phyloP scores from a whole-genome alignment of 1,139 yeast species.

The Kluyveromyces marxianus region DNA sequence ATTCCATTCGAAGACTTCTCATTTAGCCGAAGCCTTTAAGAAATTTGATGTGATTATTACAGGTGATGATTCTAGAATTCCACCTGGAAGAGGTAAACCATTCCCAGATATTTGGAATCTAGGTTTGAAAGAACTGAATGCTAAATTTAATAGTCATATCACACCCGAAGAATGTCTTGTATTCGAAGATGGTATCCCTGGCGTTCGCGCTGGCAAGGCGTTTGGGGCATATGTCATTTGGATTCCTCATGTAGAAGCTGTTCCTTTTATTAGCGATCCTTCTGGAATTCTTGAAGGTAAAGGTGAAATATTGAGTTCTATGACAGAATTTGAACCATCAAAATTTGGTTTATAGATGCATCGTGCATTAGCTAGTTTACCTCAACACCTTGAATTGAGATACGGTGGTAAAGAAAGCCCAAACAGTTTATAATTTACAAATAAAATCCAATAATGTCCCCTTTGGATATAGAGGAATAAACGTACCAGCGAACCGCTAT shows the following conservation, averaged over 20 bases:
- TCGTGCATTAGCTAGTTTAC: too few relatives aligned
- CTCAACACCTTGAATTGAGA: too few relatives aligned
- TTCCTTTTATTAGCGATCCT: conserved; percentile 39
- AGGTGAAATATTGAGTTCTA: conserved; percentile 50
- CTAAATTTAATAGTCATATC: conserved; percentile 41
- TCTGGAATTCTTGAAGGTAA: conserved; percentile 44
- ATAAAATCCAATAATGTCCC: not conserved
- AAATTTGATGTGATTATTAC: conserved; percentile 66
- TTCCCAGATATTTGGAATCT: conserved; percentile 85
- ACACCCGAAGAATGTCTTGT: conserved; percentile 72
- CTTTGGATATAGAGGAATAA: not conserved
- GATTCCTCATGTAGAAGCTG: conserved; percentile 81
- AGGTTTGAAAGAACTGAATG: conserved; percentile 65
- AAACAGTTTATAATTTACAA: not conserved
- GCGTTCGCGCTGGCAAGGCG: conserved; percentile 73
- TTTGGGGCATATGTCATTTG: conserved; percentile 85
- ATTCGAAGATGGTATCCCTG: conserved; percentile 92
- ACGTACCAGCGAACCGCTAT: not conserved
- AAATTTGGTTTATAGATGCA: conserved; percentile 37
- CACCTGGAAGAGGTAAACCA: conserved; percentile 85
- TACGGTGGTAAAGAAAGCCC: too few relatives aligned
- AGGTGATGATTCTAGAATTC: conserved; percentile 81
- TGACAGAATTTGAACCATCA: conserved; percentile 47
- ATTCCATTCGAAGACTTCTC: conserved; percentile 60
- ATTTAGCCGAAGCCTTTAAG: conserved; percentile 52